Percentiles rank a stretch among this genome's conserved stretches.
phyloP scores from a whole-genome alignment of 208 protist genomes.

The Vickermania spadyakhi region DNA sequence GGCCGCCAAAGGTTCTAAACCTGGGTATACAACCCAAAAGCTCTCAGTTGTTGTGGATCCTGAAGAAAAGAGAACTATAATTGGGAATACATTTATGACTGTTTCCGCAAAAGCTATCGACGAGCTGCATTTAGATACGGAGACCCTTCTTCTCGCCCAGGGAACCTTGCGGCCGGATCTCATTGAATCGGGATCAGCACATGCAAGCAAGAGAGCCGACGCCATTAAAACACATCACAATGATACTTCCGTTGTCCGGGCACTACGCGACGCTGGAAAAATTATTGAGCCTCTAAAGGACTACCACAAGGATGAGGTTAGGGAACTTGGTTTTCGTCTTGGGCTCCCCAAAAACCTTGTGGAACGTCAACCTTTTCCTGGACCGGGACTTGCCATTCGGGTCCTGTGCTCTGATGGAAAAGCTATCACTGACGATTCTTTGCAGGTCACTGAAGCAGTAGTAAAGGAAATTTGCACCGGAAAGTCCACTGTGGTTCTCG shows the following conservation, averaged over 20 bases:
- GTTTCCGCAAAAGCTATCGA: slow-evolving; percentile 70
- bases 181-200: slow-evolving; percentile 91
- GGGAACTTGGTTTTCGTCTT: slow-evolving; percentile 89
- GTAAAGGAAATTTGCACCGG: slow-evolving; percentile 23
- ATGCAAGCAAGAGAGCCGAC: slow-evolving; percentile 80
- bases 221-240: slow-evolving; percentile 99
- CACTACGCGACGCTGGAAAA: slow-evolving; percentile 86
- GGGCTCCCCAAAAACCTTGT: slow-evolving; percentile 92
- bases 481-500: not conserved
- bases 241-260: slow-evolving; percentile 92
- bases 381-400: slow-evolving; percentile 97
- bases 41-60: slow-evolving; percentile 52
- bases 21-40: slow-evolving; percentile 54
- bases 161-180: slow-evolving; percentile 96
- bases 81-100: slow-evolving; percentile 98
- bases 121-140: slow-evolving; percentile 48
- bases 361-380: slow-evolving; percentile 93
- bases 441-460: slow-evolving; percentile 24
- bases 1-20: slow-evolving; percentile 25
- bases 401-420: slow-evolving; percentile 87
- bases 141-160: slow-evolving; percentile 83
- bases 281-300: slow-evolving; percentile 97
- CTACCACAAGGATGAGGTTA: slow-evolving; percentile 98
- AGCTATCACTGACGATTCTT: slow-evolving; percentile 35
- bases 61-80: slow-evolving; percentile 96